Percentiles rank a stretch among this genome's conserved stretches.
phyloP scores from a whole-genome alignment of 176 grass and related monocot genomes.

The Tillandsia fasciculata region DNA sequence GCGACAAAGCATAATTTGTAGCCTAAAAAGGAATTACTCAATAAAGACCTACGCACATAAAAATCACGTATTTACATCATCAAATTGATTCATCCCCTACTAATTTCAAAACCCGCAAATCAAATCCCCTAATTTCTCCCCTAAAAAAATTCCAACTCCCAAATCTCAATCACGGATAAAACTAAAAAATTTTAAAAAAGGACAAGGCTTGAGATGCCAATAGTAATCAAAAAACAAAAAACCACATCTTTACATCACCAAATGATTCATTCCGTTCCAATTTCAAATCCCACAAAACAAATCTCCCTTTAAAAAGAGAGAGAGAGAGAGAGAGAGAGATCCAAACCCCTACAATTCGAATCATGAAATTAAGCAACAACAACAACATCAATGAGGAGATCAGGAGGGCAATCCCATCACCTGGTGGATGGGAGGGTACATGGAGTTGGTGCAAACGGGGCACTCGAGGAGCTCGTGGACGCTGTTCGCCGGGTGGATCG shows the following conservation, averaged over 20 bases:
- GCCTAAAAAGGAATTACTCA: neutral
- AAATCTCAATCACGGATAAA: no score
- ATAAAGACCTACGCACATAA: neutral
- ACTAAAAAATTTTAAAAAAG: no score
- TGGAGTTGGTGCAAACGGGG: slow-evolving; percentile 41
- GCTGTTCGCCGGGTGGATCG: slow-evolving; percentile 32
- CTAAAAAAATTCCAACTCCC: neutral
- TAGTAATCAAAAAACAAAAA: neutral
- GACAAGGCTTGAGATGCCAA: no score
- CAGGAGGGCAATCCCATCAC: neutral
- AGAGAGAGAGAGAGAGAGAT: no score
- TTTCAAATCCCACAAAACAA: no score
- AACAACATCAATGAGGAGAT: no score
- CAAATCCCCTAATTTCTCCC: neutral
- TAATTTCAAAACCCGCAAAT: slow-evolving; percentile 12
- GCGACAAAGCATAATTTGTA: no score
- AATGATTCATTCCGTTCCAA: no score
- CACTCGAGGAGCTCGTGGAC: slow-evolving; percentile 35
- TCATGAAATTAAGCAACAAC: no score
- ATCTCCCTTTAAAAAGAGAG: no score
- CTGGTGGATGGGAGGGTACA: slow-evolving; percentile 76
- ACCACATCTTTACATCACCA: neutral
- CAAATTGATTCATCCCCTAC: slow-evolving; percentile 3
- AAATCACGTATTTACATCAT: slow-evolving; percentile 12
- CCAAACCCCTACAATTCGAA: no score